Evolutionary conservation across 108 stramenopile species (phyloP), one percentile per base, ranked within the genome.

Genomic region (Nitzschia inconspicua): DNA sequence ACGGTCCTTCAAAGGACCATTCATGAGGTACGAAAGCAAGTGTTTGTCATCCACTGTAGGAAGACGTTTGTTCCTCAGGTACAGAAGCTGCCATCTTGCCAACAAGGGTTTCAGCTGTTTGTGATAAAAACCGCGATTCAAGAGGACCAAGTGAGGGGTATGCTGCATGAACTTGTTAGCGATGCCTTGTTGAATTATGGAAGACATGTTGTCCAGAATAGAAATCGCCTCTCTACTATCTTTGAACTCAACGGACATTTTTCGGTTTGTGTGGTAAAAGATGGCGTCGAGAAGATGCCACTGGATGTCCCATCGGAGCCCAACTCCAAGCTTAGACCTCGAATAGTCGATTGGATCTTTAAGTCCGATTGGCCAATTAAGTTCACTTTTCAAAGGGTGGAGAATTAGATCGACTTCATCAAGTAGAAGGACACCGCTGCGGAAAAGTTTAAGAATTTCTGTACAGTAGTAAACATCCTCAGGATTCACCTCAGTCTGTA

Each of bases 321-420:
- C 93, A 29, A 86, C 63, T 8, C 94, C 94, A 57, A 95, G 70
- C 58, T 88, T 88, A 29, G 80, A 75, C 29, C 86, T 70, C 1
- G 96, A 95, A 61, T 95, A 97, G 79, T 99, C 99, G 43, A 99
- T 96, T 1, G 97, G 96, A 25, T 91, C 77, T 66, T 98, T 98
- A 22, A 81, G 55, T 4, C 99, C 99, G 28, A 98, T 90, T 5
- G 98, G 99, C 96, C 98, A 99, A 76, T 99, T 99, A 53, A 99
- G 78, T 75, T 99, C 99, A 60, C 93, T 94, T 74, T 97, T 97
- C 41, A 99, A 78, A 3, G 99, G 99, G 57, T 99, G 98, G 41
- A 99, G 70, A 25, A 98, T 66, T 9, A 98, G 68, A 64, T 99
- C 99, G 24, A 99, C 98, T 71, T 99, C 98, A 60, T 99, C 98